Evolutionary conservation across 257 asterid genomes (phyloP), one percentile per base, ranked within the genome.

Genomic region (Parsonsia alboflavescens): DNA sequence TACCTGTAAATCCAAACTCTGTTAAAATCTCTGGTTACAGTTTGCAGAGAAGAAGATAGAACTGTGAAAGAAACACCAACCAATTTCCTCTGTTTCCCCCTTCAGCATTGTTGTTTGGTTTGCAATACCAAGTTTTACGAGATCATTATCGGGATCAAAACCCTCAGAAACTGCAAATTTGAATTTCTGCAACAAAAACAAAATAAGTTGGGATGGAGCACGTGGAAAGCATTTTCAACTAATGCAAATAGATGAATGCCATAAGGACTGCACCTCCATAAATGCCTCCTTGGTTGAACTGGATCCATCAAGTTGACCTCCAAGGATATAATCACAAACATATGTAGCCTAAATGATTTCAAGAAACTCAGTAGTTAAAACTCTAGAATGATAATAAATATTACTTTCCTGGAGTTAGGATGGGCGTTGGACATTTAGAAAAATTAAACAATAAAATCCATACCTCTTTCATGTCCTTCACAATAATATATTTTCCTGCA

Each of bases 51-150:
- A 28, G 78, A n/a, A 44, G 48, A 70, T 53, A 62, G 69, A 73
- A 67, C 53, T 54, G 53, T 4, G 24, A 17, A 76, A 39, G 9
- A 11, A 73, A 10, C 76, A 86, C 96, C 80, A 67, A 90, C 97
- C 98, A 70, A 92, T 91, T 48, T 95, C 98, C 84, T 95, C 99
- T 22, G 98, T 95, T 87, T 95, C 99, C 73, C 98, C 99, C 87
- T 95, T 92, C 75, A 92, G 84, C 99, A 90, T 95, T 12, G 99
- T 95, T 57, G 99, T 95, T 85, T 95, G 99, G 84, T 95, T 95
- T n/a, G 99, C 99, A 81, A 95, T 88, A 76, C 99, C 99, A 80
- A 84, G 80, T 90, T 90, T 95, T 26, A 77, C 84, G 66, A 95
- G 97, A 81, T 95, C 98, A 56, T 28, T 72, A 79, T 88, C 97